A percentile compares a stretch with the other conserved stretches of the same genome.
phyloP scores from a whole-genome alignment of 257 asterid genomes.

The Scutellaria galericulata region DNA sequence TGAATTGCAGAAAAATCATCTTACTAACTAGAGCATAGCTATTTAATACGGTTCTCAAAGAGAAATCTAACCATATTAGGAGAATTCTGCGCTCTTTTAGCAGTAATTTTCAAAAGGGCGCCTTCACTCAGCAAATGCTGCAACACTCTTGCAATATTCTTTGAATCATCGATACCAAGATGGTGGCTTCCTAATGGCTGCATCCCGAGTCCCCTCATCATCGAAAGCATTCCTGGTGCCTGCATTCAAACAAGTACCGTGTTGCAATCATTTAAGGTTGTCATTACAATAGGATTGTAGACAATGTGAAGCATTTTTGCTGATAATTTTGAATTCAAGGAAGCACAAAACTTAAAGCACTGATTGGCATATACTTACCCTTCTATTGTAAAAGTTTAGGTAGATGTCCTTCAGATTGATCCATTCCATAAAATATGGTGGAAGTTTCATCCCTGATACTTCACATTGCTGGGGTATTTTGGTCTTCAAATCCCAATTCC shows the following conservation, averaged over 20 bases:
- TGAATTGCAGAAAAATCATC: background rate
- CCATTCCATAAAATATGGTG: constrained; percentile 91
- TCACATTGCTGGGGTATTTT: constrained; percentile 88
- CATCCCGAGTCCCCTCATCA: constrained; percentile 81
- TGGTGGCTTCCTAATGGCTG: constrained; percentile 80
- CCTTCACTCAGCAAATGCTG: constrained; percentile 80
- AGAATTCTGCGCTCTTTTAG: constrained; percentile 52
- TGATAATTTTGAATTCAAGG: background rate
- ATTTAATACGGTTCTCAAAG: constrained; percentile 62
- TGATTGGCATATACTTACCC: constrained; percentile 53
- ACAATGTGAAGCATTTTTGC: no score
- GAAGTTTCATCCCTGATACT: constrained; percentile 69
- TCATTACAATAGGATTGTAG: no score
- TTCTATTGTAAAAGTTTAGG: constrained; percentile 78
- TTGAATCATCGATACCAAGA: constrained; percentile 90
- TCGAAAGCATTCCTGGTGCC: constrained; percentile 91
- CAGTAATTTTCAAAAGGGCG: constrained; percentile 84
- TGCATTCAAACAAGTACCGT: constrained; percentile 35
- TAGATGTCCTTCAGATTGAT: constrained; percentile 88
- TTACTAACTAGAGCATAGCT: constrained; percentile 17
- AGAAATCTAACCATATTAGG: constrained; percentile 55
- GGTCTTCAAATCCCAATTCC: constrained; percentile 97
- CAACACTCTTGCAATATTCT: constrained; percentile 77
- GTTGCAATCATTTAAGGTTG: background rate
- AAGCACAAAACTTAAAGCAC: background rate